These are phyloP conservation scores for Maudiozyma serrabonitensis DNA, from an alignment of 805 yeast species.

Conservation along the genomic window DNA sequence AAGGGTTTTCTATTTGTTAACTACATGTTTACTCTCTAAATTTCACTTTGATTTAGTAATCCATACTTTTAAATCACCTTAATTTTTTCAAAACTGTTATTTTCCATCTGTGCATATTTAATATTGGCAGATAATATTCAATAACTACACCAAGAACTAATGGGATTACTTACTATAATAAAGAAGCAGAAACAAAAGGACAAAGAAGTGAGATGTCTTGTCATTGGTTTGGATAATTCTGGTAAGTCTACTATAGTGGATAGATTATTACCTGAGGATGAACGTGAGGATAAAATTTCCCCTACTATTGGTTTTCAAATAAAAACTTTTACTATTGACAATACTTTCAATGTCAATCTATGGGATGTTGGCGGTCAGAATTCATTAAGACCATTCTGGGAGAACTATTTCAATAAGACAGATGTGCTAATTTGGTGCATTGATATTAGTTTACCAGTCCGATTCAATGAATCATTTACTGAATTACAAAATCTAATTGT, in stretches of 20 bases:
- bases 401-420: slow-evolving; percentile 78
- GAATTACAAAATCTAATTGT: slow-evolving; percentile 55
- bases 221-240: slow-evolving; percentile 81
- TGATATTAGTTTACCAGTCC: slow-evolving; percentile 48
- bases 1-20: no score
- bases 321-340: slow-evolving; percentile 39
- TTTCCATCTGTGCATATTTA: neutral
- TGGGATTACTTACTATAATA: slow-evolving; percentile 78
- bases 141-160: slow-evolving; percentile 17
- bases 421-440: slow-evolving; percentile 82
- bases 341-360: slow-evolving; percentile 37
- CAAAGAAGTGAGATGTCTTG: slow-evolving; percentile 59
- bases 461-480: slow-evolving; percentile 52
- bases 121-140: no score
- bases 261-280: slow-evolving; percentile 32
- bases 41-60: no score
- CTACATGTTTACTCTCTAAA: no score
- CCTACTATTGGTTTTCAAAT: slow-evolving; percentile 92
- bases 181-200: slow-evolving; percentile 78
- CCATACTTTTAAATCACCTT: neutral
- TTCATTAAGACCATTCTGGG: slow-evolving; percentile 81
- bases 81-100: no score
- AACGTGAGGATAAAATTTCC: slow-evolving; percentile 40
- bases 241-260: slow-evolving; percentile 85
- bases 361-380: slow-evolving; percentile 95